Conservation (phyloP, 371 early-diverging fungal genomes). For the Rhizopus arrhizus region DNA sequence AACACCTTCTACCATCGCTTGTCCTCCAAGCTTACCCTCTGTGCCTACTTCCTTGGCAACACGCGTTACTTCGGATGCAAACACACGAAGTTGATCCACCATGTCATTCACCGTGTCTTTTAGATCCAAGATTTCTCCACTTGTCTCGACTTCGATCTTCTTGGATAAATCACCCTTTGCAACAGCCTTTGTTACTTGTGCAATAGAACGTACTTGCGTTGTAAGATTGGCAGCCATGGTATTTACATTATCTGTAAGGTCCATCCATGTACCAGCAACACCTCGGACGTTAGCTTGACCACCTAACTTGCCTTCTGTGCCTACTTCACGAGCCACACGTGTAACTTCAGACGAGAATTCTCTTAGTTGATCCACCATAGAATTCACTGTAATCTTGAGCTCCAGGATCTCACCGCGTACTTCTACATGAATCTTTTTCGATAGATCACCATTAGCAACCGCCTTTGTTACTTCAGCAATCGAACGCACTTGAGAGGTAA, state of each 20-base stretch:
- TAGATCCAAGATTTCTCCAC: slow-evolving; percentile 24
- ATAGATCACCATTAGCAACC: slow-evolving; percentile 50
- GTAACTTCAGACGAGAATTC: slow-evolving; percentile 12
- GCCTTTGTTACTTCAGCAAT: slow-evolving; percentile 61
- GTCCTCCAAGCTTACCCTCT: too few species aligned
- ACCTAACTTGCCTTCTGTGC: slow-evolving; percentile 38
- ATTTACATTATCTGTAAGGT: slow-evolving; percentile 39
- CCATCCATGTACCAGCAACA: slow-evolving; percentile 41
- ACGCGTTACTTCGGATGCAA: too few species aligned
- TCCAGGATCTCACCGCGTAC: slow-evolving; percentile 8
- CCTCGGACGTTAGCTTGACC: slow-evolving; percentile 40
- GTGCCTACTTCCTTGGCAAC: too few species aligned
- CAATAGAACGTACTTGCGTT: slow-evolving; percentile 25
- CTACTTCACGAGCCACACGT: slow-evolving; percentile 15
- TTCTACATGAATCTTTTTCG: slow-evolving; percentile 36
- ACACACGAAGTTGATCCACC: slow-evolving; percentile 25
- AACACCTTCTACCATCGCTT: too few species aligned
- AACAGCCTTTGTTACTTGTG: slow-evolving; percentile 24
- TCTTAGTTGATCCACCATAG: slow-evolving; percentile 14
- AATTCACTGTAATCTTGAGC: slow-evolving; percentile 11
- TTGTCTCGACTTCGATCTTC: slow-evolving; percentile 22
- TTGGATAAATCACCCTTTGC: slow-evolving; percentile 26
- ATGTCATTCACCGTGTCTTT: slow-evolving; percentile 21
- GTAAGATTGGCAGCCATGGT: slow-evolving; percentile 25
- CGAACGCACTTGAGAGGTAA: slow-evolving; percentile 57